phyloP scores from a whole-genome alignment of 2,329 filamentous ascomycete genomes.

The Biscogniauxia sp. region DNA sequence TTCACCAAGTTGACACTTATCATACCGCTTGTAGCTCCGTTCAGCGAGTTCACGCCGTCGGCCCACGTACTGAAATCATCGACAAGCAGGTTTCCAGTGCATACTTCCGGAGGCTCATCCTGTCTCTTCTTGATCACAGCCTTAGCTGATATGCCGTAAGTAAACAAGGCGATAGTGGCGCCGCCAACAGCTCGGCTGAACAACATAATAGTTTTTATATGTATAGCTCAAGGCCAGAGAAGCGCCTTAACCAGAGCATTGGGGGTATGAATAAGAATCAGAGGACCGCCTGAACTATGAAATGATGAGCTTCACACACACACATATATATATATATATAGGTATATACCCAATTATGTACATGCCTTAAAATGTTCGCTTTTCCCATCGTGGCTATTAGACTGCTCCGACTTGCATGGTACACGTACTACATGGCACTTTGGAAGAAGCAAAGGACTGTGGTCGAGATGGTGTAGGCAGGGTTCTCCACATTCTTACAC shows the following conservation, averaged over 20 bases:
- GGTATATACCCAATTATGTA: conserved; percentile 2
- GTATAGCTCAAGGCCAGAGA: conserved; percentile 13
- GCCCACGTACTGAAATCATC: conserved; percentile 35
- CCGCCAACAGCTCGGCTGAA: conserved; percentile 20
- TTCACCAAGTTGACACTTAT: not conserved
- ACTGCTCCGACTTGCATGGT: not conserved
- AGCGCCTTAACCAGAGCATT: conserved; percentile 11
- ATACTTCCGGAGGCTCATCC: conserved; percentile 18
- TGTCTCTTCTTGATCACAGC: conserved; percentile 16
- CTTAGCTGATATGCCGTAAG: conserved; percentile 18
- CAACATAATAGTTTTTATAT: conserved; percentile 21
- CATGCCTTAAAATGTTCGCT: conserved; percentile 11
- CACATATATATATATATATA: not conserved
- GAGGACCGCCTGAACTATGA: not conserved
- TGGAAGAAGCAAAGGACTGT: conserved; percentile 18
- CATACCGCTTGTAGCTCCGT: conserved; percentile 30
- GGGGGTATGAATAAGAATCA: conserved; percentile 14
- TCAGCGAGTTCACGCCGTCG: conserved; percentile 20
- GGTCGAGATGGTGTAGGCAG: conserved; percentile 17
- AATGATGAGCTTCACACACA: not conserved
- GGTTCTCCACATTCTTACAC: conserved; percentile 27
- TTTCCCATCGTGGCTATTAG: conserved; percentile 7
- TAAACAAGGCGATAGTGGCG: conserved; percentile 22
- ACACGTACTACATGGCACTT: not conserved
- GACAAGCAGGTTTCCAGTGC: conserved; percentile 30